Percentiles rank a stretch among this genome's conserved stretches.
Conservation (phyloP, 768 basidiomycete genomes). For the Rhodotorula kratochvilovae region DNA sequence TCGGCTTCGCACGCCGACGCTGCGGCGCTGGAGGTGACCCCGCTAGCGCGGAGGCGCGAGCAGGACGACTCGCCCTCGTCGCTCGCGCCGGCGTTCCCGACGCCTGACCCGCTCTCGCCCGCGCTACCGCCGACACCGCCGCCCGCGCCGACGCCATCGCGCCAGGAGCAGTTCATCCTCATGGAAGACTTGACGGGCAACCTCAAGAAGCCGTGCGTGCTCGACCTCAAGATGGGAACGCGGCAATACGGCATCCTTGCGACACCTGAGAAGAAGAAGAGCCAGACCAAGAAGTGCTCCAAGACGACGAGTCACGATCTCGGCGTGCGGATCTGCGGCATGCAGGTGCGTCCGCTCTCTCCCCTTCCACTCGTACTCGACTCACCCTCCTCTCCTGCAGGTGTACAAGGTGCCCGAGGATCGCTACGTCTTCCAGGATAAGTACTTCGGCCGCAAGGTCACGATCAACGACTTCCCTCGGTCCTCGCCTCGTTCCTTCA, state of each 20-base stretch:
- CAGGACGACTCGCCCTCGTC: background rate
- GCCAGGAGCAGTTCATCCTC: constrained; percentile 95
- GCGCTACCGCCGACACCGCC: constrained; percentile 1
- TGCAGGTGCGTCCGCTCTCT: constrained; percentile 72
- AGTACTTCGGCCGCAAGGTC: constrained; percentile 90
- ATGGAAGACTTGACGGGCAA: constrained; percentile 98
- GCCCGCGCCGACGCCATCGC: constrained; percentile 50
- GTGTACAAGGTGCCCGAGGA: constrained; percentile 85
- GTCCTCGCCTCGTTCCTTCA: constrained; percentile 77
- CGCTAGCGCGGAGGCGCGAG: no score
- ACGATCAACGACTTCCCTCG: constrained; percentile 75
- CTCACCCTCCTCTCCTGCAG: constrained; percentile 50
- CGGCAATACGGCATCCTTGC: constrained; percentile 97
- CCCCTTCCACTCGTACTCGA: no score
- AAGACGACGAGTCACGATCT: constrained; percentile 84
- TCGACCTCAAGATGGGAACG: constrained; percentile 99
- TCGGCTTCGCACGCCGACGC: background rate
- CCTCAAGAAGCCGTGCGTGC: constrained; percentile 83
- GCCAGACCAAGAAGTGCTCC: constrained; percentile 97
- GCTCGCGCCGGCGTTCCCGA: background rate
- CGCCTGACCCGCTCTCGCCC: background rate
- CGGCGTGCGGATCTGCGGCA: constrained; percentile 92
- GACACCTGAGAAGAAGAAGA: constrained; percentile 85
- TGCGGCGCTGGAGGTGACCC: no score
- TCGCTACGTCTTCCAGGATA: constrained; percentile 87